A percentile compares a stretch with the other conserved stretches of the same genome.
Conservation (phyloP, 495 filamentous ascomycete species). For the Aspergillus coremiiformis region DNA sequence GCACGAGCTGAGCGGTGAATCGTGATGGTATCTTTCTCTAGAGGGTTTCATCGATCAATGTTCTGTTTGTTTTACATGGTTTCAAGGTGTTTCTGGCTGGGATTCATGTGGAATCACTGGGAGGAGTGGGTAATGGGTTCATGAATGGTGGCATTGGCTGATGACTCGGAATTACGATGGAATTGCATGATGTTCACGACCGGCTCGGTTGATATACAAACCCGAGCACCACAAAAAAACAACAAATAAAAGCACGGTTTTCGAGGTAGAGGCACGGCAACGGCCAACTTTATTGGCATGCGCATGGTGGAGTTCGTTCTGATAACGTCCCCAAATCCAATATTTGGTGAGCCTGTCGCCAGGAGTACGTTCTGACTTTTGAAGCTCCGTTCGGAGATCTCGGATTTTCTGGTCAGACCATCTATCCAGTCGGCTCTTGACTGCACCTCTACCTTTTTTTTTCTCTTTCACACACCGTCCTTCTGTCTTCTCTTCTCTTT, state of each 20-base stretch:
- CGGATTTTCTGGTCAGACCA: background rate
- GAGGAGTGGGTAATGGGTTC: slow-evolving; percentile 19
- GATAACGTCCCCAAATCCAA: background rate
- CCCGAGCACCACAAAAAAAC: background rate
- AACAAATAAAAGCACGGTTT: background rate
- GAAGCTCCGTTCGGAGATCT: background rate
- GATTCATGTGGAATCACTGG: slow-evolving; percentile 14
- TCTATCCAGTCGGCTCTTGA: background rate
- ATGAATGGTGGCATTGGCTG: slow-evolving; percentile 27
- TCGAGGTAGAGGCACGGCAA: background rate
- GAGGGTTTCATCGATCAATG: background rate
- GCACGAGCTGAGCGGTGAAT: slow-evolving; percentile 33
- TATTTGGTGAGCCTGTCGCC: slow-evolving; percentile 6
- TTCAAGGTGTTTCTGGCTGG: slow-evolving; percentile 13
- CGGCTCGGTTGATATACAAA: slow-evolving; percentile 10
- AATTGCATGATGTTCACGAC: slow-evolving; percentile 28
- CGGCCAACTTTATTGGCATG: background rate
- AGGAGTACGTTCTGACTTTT: background rate
- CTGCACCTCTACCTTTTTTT: background rate
- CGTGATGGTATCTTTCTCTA: slow-evolving; percentile 18
- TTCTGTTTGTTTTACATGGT: slow-evolving; percentile 7
- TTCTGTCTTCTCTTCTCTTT: slow-evolving; percentile 3
- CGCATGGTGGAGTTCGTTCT: background rate
- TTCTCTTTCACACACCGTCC: background rate
- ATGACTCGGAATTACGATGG: slow-evolving; percentile 26